Evolutionary conservation across 1,284 basidiomycete species (phyloP).

Genomic region (Pseudozyma pruni): DNA sequence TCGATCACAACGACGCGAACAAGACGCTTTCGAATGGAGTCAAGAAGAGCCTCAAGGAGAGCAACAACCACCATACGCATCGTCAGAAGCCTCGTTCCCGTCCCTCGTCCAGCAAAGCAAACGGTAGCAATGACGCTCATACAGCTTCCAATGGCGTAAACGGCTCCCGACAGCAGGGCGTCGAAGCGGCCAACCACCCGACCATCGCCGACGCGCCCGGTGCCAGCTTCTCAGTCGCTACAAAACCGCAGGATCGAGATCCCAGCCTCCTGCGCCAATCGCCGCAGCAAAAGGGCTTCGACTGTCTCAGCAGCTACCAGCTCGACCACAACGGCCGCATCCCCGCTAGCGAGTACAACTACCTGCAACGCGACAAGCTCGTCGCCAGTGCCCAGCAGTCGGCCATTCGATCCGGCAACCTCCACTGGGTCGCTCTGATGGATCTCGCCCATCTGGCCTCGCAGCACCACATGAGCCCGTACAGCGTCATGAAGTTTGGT

Average conservation of each 20-base stretch:
- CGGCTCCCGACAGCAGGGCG: slow-evolving; percentile 11
- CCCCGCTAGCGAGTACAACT: slow-evolving; percentile 40
- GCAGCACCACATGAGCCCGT: slow-evolving; percentile 64
- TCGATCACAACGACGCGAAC: slow-evolving; percentile 5
- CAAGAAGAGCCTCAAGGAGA: slow-evolving; percentile 15
- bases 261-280: slow-evolving; percentile 38
- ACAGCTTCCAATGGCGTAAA: background rate
- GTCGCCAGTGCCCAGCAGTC: slow-evolving; percentile 49
- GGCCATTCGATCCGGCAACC: slow-evolving; percentile 38
- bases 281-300: slow-evolving; percentile 23
- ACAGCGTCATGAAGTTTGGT: slow-evolving; percentile 62
- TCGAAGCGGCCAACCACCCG: slow-evolving; percentile 34
- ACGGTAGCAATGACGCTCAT: background rate
- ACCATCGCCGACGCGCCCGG: slow-evolving; percentile 33
- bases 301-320: slow-evolving; percentile 30
- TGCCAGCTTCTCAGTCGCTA: slow-evolving; percentile 43
- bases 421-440: slow-evolving; percentile 61
- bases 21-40: slow-evolving; percentile 2
- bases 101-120: slow-evolving; percentile 6
- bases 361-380: slow-evolving; percentile 48
- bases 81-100: slow-evolving; percentile 6
- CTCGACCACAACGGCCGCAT: slow-evolving; percentile 49
- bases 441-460: slow-evolving; percentile 59
- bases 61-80: slow-evolving; percentile 6
- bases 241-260: slow-evolving; percentile 46